Evolutionary conservation across 345 rosid genomes (phyloP).

Genomic region (Turritis glabra): DNA sequence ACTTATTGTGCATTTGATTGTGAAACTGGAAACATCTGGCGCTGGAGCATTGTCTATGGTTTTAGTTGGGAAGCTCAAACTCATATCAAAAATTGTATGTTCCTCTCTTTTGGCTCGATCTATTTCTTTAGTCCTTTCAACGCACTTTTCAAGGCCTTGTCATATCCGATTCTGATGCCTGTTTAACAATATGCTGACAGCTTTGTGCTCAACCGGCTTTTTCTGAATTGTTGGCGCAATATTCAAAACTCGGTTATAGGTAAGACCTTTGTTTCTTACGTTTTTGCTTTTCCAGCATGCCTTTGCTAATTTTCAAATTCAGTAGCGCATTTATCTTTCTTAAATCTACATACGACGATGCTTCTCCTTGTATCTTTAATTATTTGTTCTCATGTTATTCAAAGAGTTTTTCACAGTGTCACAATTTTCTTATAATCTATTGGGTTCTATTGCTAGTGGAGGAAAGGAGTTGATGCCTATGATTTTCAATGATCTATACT

Average conservation of each 20-base stretch:
- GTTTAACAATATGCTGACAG: constrained; percentile 50
- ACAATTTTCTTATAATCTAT: constrained; percentile 6
- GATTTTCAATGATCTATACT: constrained; percentile 71
- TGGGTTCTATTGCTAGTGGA: constrained; percentile 55
- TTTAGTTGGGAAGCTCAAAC: constrained; percentile 58
- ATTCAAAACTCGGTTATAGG: constrained; percentile 76
- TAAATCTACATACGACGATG: neutral
- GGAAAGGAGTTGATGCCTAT: constrained; percentile 65
- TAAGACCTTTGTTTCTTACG: constrained; percentile 31
- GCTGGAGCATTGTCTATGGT: constrained; percentile 67
- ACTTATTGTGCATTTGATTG: constrained; percentile 67
- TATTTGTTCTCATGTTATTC: neutral
- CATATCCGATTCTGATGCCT: constrained; percentile 23
- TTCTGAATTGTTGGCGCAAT: constrained; percentile 68
- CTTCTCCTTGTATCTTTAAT: constrained; percentile 21
- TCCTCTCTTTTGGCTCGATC: constrained; percentile 14
- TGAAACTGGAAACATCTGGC: constrained; percentile 57
- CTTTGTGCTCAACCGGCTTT: constrained; percentile 72
- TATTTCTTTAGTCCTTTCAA: constrained; percentile 14
- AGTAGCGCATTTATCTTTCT: neutral
- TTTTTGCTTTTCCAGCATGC: constrained; percentile 5
- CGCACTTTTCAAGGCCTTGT: constrained; percentile 4
- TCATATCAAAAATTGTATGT: constrained; percentile 53
- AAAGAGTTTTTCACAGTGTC: no score
- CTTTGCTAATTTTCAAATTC: neutral